Evolutionary conservation across 371 early-diverging fungal species (phyloP).

Genomic region (Mucor sp.): DNA sequence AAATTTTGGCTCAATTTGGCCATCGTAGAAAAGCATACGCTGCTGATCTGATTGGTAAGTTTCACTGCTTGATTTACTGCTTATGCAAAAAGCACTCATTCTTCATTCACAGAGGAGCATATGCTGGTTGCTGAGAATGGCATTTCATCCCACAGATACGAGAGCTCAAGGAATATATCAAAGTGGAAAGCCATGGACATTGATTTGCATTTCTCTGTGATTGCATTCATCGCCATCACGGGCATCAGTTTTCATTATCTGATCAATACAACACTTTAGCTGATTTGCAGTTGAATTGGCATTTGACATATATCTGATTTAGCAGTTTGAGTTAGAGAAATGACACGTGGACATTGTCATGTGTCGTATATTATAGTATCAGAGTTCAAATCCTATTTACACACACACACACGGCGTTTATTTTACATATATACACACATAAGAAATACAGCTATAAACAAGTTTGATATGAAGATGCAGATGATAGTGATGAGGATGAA

Average conservation of each 20-base stretch:
- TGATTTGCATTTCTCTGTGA: slow-evolving; percentile 3
- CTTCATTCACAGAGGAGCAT: slow-evolving; percentile 8
- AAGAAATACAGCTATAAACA: neutral
- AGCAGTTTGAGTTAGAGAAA: neutral
- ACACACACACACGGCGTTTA: neutral
- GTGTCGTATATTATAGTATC: too few species aligned
- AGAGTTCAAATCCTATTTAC: neutral
- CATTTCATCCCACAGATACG: slow-evolving; percentile 2
- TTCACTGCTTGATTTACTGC: neutral
- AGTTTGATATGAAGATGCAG: neutral
- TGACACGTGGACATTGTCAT: neutral
- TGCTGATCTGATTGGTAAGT: slow-evolving; percentile 14
- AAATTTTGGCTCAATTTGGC: slow-evolving; percentile 12
- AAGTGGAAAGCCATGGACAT: slow-evolving; percentile 6
- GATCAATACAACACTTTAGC: neutral
- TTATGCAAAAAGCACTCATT: neutral
- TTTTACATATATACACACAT: neutral
- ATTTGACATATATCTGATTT: neutral
- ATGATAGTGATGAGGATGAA: neutral
- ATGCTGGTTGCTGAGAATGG: slow-evolving; percentile 9
- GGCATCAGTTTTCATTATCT: neutral
- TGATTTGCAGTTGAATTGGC: neutral
- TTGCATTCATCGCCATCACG: neutral
- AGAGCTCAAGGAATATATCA: slow-evolving; percentile 3
- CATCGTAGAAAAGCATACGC: slow-evolving; percentile 9